A percentile compares a stretch with the other conserved stretches of the same genome.
Evolutionary conservation across 176 grass and related monocot species (phyloP).

Genomic region (Oryza australiensis): DNA sequence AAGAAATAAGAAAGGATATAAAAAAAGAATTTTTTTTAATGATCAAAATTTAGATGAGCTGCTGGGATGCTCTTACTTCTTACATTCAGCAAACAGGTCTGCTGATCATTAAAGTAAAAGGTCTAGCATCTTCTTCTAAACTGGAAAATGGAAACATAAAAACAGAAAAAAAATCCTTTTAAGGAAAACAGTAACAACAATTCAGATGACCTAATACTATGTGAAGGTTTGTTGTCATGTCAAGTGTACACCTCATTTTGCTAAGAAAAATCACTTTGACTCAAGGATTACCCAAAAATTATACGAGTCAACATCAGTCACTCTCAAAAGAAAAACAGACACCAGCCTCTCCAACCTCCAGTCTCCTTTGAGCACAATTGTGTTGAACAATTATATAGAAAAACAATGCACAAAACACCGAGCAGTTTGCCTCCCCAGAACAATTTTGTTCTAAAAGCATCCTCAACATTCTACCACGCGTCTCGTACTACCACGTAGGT

Average conservation of each 20-base stretch:
- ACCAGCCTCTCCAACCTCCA: neutral
- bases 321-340: neutral
- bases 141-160: neutral
- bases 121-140: neutral
- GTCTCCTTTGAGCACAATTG: neutral
- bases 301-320: neutral
- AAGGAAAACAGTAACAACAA: neutral
- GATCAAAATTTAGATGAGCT: no score
- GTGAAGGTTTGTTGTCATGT: neutral
- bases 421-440: neutral
- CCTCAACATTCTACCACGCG: neutral
- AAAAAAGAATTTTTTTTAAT: no score
- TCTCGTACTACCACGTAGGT: neutral
- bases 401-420: neutral
- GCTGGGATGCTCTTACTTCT: no score
- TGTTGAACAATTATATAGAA: neutral
- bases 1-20: no score
- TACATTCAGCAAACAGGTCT: neutral
- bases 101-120: neutral
- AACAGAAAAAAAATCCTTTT: neutral
- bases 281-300: neutral
- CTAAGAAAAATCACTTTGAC: neutral
- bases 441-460: neutral
- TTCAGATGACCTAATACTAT: neutral
- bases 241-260: neutral